Evolutionary conservation across 768 basidiomycete species (phyloP).

Genomic region (Pleurotus salmoneostramineus): DNA sequence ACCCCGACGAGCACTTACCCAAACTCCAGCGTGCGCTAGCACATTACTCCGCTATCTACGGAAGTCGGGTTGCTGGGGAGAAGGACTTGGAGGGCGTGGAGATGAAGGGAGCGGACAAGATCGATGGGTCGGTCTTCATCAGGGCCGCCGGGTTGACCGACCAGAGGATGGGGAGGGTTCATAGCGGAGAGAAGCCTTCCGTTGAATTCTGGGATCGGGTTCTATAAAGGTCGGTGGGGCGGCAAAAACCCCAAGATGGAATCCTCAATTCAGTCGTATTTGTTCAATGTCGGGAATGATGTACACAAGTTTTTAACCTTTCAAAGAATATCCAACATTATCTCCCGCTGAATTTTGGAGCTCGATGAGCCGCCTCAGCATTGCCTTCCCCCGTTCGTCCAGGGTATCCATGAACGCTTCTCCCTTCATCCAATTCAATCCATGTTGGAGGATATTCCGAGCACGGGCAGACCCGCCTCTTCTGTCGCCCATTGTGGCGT

Average conservation of each 20-base stretch:
- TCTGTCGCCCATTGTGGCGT: constrained; percentile 62
- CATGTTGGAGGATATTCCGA: constrained; percentile 74
- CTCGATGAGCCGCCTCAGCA: constrained; percentile 55
- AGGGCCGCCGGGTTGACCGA: constrained; percentile 46
- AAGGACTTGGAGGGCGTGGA: constrained; percentile 23
- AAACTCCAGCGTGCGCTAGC: constrained; percentile 47
- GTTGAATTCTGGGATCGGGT: constrained; percentile 7
- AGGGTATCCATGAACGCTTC: constrained; percentile 42
- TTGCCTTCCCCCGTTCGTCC: constrained; percentile 39
- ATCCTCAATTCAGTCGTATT: neutral
- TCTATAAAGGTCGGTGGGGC: neutral
- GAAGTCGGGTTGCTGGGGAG: constrained; percentile 24
- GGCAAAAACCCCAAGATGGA: neutral
- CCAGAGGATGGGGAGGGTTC: constrained; percentile 25
- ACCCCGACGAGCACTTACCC: constrained; percentile 52
- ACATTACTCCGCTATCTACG: constrained; percentile 42
- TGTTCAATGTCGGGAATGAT: neutral
- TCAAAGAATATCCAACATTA: neutral
- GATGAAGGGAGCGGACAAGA: constrained; percentile 38
- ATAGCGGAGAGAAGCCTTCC: constrained; percentile 18
- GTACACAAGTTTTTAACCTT: neutral
- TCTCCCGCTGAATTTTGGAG: constrained; percentile 35
- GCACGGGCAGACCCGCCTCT: constrained; percentile 62
- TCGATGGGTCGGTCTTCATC: constrained; percentile 60
- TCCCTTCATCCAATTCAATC: constrained; percentile 65